Conservation (phyloP, 2,329 filamentous ascomycete genomes). For the Claviceps cyperi region DNA sequence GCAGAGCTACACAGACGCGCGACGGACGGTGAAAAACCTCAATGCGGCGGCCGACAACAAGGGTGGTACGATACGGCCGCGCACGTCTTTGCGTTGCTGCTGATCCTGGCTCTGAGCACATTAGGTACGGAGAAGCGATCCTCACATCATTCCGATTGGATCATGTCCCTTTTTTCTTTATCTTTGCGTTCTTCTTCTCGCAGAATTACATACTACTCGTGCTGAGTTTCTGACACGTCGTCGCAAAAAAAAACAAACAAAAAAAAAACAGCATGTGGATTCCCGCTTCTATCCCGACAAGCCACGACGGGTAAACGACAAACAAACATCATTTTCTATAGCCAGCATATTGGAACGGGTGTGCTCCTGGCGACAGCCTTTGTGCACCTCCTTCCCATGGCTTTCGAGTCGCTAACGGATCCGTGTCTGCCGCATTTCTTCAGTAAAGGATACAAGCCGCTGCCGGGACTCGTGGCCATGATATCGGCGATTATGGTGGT, state of each 20-base stretch:
- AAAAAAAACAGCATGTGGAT: constrained; percentile 39
- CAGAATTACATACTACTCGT: neutral
- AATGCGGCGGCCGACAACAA: constrained; percentile 36
- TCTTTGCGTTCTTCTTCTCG: neutral
- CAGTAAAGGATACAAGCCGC: constrained; percentile 62
- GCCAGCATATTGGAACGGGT: constrained; percentile 66
- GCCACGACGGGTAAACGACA: constrained; percentile 43
- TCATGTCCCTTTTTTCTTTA: neutral
- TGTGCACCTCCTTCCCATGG: constrained; percentile 58
- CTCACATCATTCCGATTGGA: neutral
- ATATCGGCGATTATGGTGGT: constrained; percentile 69
- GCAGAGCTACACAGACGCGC: constrained; percentile 38
- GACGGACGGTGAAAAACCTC: constrained; percentile 26
- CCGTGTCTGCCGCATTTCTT: constrained; percentile 67
- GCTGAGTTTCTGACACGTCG: neutral
- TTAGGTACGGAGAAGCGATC: constrained; percentile 28
- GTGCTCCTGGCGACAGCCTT: constrained; percentile 80
- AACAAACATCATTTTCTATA: constrained; percentile 47
- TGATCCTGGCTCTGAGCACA: constrained; percentile 49
- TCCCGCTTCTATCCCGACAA: constrained; percentile 49
- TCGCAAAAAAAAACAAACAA: neutral
- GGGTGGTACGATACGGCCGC: constrained; percentile 50
- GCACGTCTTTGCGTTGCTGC: constrained; percentile 52
- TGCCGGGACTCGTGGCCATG: constrained; percentile 75
- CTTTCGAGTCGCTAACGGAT: constrained; percentile 51